Evolutionary conservation across 495 filamentous ascomycete genomes (phyloP).

Genomic region (Penicillium argentinense): DNA sequence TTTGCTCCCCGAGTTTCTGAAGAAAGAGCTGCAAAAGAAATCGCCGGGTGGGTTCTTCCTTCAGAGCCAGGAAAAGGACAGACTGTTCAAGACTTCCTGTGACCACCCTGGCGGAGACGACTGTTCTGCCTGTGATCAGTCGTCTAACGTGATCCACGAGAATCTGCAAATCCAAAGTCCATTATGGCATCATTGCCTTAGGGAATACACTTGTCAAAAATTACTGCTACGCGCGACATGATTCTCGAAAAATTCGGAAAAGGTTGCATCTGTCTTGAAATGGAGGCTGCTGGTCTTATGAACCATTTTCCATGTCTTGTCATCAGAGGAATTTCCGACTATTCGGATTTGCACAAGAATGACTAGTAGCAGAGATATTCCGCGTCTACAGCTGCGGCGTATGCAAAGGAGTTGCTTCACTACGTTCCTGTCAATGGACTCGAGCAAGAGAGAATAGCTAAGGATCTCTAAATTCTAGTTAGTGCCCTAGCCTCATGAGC

Average conservation of each 20-base stretch:
- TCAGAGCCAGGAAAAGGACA: neutral
- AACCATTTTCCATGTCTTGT: slow-evolving; percentile 16
- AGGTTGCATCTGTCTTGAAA: slow-evolving; percentile 35
- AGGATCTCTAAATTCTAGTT: too few species aligned
- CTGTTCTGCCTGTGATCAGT: neutral
- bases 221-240: slow-evolving; percentile 1
- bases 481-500: too few species aligned
- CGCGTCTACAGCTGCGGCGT: slow-evolving; percentile 19
- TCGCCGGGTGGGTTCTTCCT: too few species aligned
- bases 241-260: slow-evolving; percentile 4
- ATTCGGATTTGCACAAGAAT: slow-evolving; percentile 27
- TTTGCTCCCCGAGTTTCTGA: too few species aligned
- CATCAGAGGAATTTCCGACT: slow-evolving; percentile 26
- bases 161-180: slow-evolving; percentile 3
- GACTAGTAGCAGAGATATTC: slow-evolving; percentile 24
- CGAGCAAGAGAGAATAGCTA: too few species aligned
- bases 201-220: slow-evolving; percentile 14
- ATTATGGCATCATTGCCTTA: slow-evolving; percentile 16
- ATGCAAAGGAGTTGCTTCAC: slow-evolving; percentile 11
- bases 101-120: neutral
- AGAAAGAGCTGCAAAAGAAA: too few species aligned
- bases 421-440: too few species aligned
- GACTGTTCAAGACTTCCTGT: neutral
- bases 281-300: slow-evolving; percentile 40
- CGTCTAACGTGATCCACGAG: neutral